Evolutionary conservation across 306 rosid genomes (phyloP).

Genomic region (Castanea mollissima): DNA sequence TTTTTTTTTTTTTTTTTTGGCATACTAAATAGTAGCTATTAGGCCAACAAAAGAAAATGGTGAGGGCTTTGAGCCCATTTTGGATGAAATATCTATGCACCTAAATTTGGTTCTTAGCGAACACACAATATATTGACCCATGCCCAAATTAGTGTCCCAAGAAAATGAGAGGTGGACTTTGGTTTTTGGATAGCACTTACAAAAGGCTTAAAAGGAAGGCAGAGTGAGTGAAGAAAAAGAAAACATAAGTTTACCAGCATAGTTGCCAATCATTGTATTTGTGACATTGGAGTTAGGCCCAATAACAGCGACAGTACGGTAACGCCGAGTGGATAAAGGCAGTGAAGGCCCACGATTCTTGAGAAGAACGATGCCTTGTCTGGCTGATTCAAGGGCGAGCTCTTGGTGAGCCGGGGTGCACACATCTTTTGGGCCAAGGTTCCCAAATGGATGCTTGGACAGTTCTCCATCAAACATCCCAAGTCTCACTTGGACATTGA

Average conservation of each 20-base stretch:
- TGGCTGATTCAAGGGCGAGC: conserved; percentile 77
- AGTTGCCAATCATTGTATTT: conserved; percentile 77
- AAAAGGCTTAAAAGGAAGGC: too few relatives aligned
- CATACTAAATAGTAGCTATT: too few relatives aligned
- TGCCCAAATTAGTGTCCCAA: too few relatives aligned
- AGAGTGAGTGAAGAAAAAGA: background rate
- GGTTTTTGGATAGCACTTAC: too few relatives aligned
- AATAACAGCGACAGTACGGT: conserved; percentile 67
- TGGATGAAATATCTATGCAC: too few relatives aligned
- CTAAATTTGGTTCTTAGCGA: too few relatives aligned
- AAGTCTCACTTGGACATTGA: conserved; percentile 79
- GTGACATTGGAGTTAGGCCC: conserved; percentile 84
- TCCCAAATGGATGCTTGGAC: conserved; percentile 49
- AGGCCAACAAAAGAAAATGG: background rate
- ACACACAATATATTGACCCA: too few relatives aligned
- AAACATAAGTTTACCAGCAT: conserved; percentile 53
- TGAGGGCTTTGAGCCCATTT: background rate
- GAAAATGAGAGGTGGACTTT: too few relatives aligned
- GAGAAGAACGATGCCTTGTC: conserved; percentile 83
- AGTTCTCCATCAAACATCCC: conserved; percentile 90
- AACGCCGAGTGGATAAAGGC: conserved; percentile 54
- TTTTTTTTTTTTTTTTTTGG: too few relatives aligned
- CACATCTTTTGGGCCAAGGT: conserved; percentile 72
- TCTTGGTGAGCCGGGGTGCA: conserved; percentile 67
- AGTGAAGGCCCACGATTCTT: conserved; percentile 57